Evolutionary conservation across 257 asterid genomes (phyloP), one percentile per base, ranked within the genome.

Genomic region (Nicotiana otophora): DNA sequence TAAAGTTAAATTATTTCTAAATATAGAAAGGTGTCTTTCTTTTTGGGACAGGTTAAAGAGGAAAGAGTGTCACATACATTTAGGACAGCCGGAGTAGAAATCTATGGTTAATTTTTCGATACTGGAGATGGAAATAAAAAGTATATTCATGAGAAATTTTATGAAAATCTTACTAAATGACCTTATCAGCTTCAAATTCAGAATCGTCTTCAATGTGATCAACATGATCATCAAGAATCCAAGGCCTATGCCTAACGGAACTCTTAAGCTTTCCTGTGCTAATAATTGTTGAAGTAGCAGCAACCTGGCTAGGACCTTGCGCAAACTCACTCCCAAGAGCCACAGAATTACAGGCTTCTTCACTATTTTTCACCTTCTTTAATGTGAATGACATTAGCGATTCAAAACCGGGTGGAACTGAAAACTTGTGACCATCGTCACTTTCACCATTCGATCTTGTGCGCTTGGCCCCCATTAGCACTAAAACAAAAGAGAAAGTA

Each of bases 381-480:
- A 92, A 85, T 19, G 87, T 86, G 85, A 96, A 87, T 79, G 97
- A 82, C 7, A 92, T 88, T 55, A 88, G 87, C 5, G 93, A 91
- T 77, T 39, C 92, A 83, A 92, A 96, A 79, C 99, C 99, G n/a
- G 99, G 99, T 23, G 97, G 98, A 75, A 89, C 91, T 10, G 92
- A 69, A 26, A 87, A 84, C 31, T 39, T 70, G 31, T 77, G 89
- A 82, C 58, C 80, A 5, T 36, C 30, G 15, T 55, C 83, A 67
- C 62, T 75, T n/a, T 78, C 66, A 78, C 74, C 80, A 82, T 77
- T 26, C 17, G 60, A 58, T 34, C 63, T 62, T 19, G 78, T 14
- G 78, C 85, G 77, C 66, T 86, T 90, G 54, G 77, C 84, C 78
- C 90, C 92, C 93, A 93, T 92, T 74, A 68, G 77, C 53, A 58